Conservation (phyloP, 2,329 filamentous ascomycete genomes). For the Penicillium sp. region DNA sequence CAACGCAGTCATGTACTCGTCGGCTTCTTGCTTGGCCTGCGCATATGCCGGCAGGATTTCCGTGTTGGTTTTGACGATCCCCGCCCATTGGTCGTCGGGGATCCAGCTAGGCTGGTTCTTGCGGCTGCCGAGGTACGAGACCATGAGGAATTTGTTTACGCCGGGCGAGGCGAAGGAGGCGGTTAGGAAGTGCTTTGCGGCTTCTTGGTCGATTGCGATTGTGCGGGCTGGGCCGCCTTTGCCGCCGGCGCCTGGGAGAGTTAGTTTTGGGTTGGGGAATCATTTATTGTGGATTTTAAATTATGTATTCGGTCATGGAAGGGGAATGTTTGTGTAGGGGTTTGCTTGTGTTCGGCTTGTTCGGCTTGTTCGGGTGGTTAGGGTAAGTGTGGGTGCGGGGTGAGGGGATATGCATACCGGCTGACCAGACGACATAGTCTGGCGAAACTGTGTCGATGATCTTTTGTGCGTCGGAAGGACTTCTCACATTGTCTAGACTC, state of each 20-base stretch:
- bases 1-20: constrained; percentile 54
- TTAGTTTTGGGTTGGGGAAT: neutral
- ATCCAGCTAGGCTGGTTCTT: constrained; percentile 52
- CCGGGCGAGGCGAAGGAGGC: constrained; percentile 47
- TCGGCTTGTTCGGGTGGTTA: neutral
- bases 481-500: constrained; percentile 70
- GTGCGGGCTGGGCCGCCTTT: constrained; percentile 54
- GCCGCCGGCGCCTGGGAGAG: constrained; percentile 51
- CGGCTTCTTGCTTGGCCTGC: constrained; percentile 56
- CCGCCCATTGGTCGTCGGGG: constrained; percentile 48
- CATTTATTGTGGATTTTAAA: neutral
- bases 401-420: constrained; percentile 35
- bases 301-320: neutral
- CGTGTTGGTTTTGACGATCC: constrained; percentile 48
- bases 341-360: no score
- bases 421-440: constrained; percentile 50
- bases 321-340: no score
- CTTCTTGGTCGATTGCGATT: constrained; percentile 54
- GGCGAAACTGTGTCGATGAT: constrained; percentile 54
- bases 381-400: neutral
- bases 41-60: constrained; percentile 53
- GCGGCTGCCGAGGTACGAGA: constrained; percentile 55
- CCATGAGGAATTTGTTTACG: constrained; percentile 55
- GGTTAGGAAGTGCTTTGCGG: constrained; percentile 55
- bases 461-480: constrained; percentile 58